Evolutionary conservation across 2,329 filamentous ascomycete genomes (phyloP).

Genomic region (Scedosporium boydii): DNA sequence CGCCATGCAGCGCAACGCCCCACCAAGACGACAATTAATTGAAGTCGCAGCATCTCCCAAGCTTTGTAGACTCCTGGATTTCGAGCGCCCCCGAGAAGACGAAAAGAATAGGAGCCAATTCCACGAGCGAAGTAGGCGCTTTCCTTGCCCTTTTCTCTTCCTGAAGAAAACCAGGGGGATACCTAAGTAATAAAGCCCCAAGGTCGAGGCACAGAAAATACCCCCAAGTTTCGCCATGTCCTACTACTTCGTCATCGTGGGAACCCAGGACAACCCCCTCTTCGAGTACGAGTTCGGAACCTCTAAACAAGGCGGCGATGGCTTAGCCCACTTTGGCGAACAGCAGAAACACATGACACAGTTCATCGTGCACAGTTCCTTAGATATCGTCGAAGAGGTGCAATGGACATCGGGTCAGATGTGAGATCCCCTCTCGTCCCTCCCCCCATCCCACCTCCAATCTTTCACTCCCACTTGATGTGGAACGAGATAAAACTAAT

Average conservation of each 20-base stretch:
- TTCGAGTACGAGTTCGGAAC: constrained; percentile 98
- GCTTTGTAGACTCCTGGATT: no score
- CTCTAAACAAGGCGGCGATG: constrained; percentile 91
- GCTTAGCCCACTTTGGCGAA: constrained; percentile 77
- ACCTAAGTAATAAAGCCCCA: no score
- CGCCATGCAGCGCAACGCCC: not conserved
- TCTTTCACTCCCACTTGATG: constrained; percentile 10
- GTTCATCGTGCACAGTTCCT: constrained; percentile 87
- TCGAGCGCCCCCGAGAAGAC: not conserved
- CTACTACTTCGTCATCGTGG: constrained; percentile 97
- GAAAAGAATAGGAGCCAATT: not conserved
- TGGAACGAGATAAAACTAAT: not conserved
- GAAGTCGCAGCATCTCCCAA: not conserved
- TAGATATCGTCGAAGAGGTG: constrained; percentile 93
- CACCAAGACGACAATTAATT: not conserved
- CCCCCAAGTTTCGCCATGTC: constrained; percentile 54
- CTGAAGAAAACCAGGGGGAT: no score
- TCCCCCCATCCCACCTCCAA: constrained; percentile 5
- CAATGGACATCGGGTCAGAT: constrained; percentile 85
- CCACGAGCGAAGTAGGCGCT: not conserved
- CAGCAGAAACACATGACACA: constrained; percentile 91
- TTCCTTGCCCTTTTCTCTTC: not conserved
- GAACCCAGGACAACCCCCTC: constrained; percentile 88
- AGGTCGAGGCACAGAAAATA: not conserved
- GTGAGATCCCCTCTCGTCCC: constrained; percentile 36